Evolutionary conservation across 2,329 filamentous ascomycete species (phyloP), one percentile per base, ranked within the genome.

Genomic region (Achaetomium macrosporum): DNA sequence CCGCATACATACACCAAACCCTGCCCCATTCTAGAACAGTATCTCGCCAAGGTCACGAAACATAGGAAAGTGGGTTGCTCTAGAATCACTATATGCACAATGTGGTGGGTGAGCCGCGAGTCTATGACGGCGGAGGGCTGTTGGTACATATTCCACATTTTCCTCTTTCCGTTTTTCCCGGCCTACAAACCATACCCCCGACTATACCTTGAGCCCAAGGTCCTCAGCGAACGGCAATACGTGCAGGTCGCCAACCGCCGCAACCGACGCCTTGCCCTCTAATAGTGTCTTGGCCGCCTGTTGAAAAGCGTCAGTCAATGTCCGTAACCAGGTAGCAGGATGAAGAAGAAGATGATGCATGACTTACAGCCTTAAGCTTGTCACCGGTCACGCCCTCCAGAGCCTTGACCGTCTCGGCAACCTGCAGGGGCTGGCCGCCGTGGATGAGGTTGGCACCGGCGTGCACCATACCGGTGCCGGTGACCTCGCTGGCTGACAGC

Each of bases 221-320:
- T 99, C 93, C 74, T 91, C 88, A 61, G 90, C 93, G 69, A 86
- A 99, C 53, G 93, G 93, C 68, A 99, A 83, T 65, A 86, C 81
- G 72, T 89, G 87, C 64, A 99, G 81, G 70, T 99, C 93, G 71
- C 93, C 93, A 58, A 97, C 90, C 54, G 89, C 80, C 58, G 90
- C 87, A 59, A 96, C 88, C 50, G 89, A 86, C 47, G 92, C 91
- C 81, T 91, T 97, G 72, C 83, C 84, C 62, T 91, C 87, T 60
- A 97, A 77, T 63, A 96, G 80, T 68, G 85, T 77, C 79, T 96
- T 95, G 67, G 91, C 91, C 67, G 87, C 83, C 91, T 97, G 67
- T 46, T 47, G 35, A 49, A 51, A 42, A 62, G 64, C 65, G 63
- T 66, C 63, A 69, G 64, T 53, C 41, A 49, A 4, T 11, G 10